A percentile compares a stretch with the other conserved stretches of the same genome.
phyloP scores from a whole-genome alignment of 352 stramenopile species.

The Achlya hypogyna region DNA sequence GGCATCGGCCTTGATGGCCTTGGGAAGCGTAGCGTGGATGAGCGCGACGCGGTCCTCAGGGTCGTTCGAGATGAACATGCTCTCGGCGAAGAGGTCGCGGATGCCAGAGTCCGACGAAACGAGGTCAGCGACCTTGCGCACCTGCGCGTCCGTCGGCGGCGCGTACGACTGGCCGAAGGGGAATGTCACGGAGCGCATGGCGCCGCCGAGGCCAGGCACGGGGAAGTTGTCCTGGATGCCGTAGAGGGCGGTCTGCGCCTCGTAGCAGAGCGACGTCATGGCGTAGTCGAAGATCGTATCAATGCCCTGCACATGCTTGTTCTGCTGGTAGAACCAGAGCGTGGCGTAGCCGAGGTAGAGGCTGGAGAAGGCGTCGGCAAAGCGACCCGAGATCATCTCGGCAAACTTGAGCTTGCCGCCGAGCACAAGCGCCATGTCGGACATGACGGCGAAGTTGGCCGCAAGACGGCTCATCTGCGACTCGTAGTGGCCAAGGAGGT shows the following conservation, averaged over 20 bases:
- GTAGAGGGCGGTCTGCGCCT: constrained; percentile 93
- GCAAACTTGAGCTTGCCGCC: constrained; percentile 98
- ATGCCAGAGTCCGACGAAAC: constrained; percentile 66
- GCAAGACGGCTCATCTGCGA: constrained; percentile 94
- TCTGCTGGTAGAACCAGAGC: constrained; percentile 95
- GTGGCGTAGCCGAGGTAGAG: constrained; percentile 97
- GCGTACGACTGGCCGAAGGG: constrained; percentile 91
- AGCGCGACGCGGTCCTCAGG: constrained; percentile 53
- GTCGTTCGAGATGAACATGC: constrained; percentile 69
- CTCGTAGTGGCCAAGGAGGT: constrained; percentile 93
- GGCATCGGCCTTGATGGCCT: constrained; percentile 88
- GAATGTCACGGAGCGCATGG: constrained; percentile 95
- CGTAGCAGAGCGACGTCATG: constrained; percentile 92
- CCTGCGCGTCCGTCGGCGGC: constrained; percentile 82
- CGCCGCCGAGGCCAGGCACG: constrained; percentile 76
- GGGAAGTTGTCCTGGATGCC: constrained; percentile 96
- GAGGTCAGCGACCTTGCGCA: constrained; percentile 58
- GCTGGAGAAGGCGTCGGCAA: constrained; percentile 94
- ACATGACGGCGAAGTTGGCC: constrained; percentile 95
- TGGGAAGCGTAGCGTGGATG: constrained; percentile 65
- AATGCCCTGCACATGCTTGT: constrained; percentile 90
- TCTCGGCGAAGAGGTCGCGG: constrained; percentile 55
- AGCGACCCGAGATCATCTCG: constrained; percentile 95
- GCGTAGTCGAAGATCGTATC: constrained; percentile 95
- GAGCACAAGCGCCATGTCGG: constrained; percentile 94